phyloP scores from a whole-genome alignment of 2,329 filamentous ascomycete genomes.

The Trichophyton benhamiae region DNA sequence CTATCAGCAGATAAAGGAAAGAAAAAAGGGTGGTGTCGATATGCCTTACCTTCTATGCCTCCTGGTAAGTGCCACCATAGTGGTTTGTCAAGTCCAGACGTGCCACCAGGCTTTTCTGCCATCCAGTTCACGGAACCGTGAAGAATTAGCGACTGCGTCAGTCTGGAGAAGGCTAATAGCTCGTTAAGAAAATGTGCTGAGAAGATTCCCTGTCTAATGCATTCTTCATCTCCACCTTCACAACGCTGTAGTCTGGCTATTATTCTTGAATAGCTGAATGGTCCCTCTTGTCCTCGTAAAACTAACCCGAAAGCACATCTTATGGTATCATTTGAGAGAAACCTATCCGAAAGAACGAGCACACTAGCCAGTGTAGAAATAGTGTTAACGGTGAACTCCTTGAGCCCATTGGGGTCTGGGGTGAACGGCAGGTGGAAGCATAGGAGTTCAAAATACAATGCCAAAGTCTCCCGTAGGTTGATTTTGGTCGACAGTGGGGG shows the following conservation, averaged over 20 bases:
- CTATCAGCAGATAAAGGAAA: background rate
- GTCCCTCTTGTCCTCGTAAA: background rate
- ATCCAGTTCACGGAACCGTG: constrained; percentile 28
- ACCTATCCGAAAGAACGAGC: constrained; percentile 10
- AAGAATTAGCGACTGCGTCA: constrained; percentile 27
- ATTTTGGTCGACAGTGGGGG: constrained; percentile 20
- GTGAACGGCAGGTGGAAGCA: background rate
- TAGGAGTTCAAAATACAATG: constrained; percentile 10
- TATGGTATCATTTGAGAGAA: constrained; percentile 3
- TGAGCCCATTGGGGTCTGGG: background rate
- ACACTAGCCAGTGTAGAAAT: constrained; percentile 11
- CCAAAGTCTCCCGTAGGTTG: constrained; percentile 4
- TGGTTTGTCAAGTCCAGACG: constrained; percentile 14
- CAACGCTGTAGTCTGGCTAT: constrained; percentile 17
- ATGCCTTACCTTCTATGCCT: constrained; percentile 29
- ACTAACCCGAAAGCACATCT: background rate
- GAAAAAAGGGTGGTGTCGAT: background rate
- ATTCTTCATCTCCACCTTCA: constrained; percentile 27
- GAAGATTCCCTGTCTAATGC: constrained; percentile 29
- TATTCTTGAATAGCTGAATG: background rate
- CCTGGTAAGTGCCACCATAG: constrained; percentile 28
- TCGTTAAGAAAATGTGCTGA: constrained; percentile 25
- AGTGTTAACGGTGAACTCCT: constrained; percentile 6
- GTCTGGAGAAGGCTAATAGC: constrained; percentile 17
- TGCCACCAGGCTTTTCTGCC: constrained; percentile 18